A percentile compares a stretch with the other conserved stretches of the same genome.
phyloP scores from a whole-genome alignment of 1,284 basidiomycete species.

The Rhodofomes roseus region DNA sequence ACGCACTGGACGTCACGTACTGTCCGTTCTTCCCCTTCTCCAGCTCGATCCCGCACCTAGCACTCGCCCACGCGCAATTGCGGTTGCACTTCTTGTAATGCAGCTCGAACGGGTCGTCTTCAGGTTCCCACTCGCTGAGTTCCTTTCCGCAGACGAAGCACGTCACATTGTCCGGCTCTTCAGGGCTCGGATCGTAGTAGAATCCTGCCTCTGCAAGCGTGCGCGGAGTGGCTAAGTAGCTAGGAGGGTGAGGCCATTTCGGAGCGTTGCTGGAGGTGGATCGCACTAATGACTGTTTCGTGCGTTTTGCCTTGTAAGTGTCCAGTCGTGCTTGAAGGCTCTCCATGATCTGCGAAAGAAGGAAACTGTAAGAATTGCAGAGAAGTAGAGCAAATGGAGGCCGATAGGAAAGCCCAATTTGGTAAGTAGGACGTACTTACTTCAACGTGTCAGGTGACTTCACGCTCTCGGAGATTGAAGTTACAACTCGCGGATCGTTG shows the following conservation, averaged over 20 bases:
- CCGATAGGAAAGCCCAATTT: too few species aligned
- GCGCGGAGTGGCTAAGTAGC: constrained; percentile 62
- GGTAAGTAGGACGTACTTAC: too few species aligned
- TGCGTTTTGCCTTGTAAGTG: constrained; percentile 54
- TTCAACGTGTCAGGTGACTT: too few species aligned
- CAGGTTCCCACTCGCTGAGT: constrained; percentile 73
- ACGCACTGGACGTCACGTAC: constrained; percentile 34
- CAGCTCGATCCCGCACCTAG: constrained; percentile 60
- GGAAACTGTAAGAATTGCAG: too few species aligned
- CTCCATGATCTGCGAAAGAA: constrained; percentile 58
- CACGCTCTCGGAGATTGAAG: too few species aligned
- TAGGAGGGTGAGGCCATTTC: constrained; percentile 66
- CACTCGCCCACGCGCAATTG: constrained; percentile 72
- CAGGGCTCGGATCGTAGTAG: constrained; percentile 63
- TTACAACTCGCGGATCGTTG: too few species aligned
- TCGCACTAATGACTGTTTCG: constrained; percentile 36
- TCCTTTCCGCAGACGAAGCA: constrained; percentile 78
- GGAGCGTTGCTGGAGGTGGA: constrained; percentile 31
- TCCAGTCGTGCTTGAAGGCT: constrained; percentile 50
- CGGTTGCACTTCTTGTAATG: constrained; percentile 63
- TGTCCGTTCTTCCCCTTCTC: constrained; percentile 53
- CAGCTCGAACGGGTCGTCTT: constrained; percentile 79
- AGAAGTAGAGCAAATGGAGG: too few species aligned
- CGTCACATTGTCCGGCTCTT: constrained; percentile 63
- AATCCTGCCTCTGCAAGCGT: constrained; percentile 81